A percentile compares a stretch with the other conserved stretches of the same genome.
Evolutionary conservation across 2,329 filamentous ascomycete genomes (phyloP).

Genomic region (Diaporthe capsici): DNA sequence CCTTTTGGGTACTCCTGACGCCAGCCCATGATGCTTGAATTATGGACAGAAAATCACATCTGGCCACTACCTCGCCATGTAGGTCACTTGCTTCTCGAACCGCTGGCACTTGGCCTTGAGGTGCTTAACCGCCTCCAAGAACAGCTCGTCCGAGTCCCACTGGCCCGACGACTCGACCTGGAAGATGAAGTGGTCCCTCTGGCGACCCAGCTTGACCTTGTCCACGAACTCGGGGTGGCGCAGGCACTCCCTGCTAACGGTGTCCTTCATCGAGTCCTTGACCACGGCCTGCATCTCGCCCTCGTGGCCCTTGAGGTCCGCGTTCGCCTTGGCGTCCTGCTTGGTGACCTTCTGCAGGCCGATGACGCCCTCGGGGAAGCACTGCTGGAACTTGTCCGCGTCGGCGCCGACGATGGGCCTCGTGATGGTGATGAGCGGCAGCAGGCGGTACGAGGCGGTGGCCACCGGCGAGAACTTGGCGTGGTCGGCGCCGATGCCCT

Average conservation of each 20-base stretch:
- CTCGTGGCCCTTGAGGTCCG: slow-evolving; percentile 79
- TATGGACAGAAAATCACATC: slow-evolving; percentile 17
- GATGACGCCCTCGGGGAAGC: slow-evolving; percentile 93
- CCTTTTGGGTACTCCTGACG: slow-evolving; percentile 41
- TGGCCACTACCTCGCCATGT: slow-evolving; percentile 67
- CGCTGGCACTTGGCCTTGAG: slow-evolving; percentile 87
- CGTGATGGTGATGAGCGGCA: slow-evolving; percentile 89
- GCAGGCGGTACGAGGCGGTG: slow-evolving; percentile 90
- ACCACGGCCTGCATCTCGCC: slow-evolving; percentile 93
- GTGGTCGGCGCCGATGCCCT: slow-evolving; percentile 94
- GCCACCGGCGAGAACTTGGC: slow-evolving; percentile 98
- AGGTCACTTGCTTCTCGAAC: slow-evolving; percentile 78
- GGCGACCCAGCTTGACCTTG: slow-evolving; percentile 92
- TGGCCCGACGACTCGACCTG: slow-evolving; percentile 95
- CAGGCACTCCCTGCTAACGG: slow-evolving; percentile 92
- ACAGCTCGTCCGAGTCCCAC: slow-evolving; percentile 93
- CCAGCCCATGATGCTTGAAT: slow-evolving; percentile 42
- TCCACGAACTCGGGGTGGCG: slow-evolving; percentile 93
- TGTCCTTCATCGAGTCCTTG: slow-evolving; percentile 90
- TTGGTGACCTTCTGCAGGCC: slow-evolving; percentile 80
- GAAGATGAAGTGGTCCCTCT: slow-evolving; percentile 98
- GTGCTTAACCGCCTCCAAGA: slow-evolving; percentile 88
- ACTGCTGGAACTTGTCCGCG: slow-evolving; percentile 89
- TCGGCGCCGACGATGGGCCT: slow-evolving; percentile 88
- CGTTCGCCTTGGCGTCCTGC: slow-evolving; percentile 72